Base-by-base conservation (phyloP, 2,329 filamentous ascomycete species). In the Aureobasidium sp. region DNA sequence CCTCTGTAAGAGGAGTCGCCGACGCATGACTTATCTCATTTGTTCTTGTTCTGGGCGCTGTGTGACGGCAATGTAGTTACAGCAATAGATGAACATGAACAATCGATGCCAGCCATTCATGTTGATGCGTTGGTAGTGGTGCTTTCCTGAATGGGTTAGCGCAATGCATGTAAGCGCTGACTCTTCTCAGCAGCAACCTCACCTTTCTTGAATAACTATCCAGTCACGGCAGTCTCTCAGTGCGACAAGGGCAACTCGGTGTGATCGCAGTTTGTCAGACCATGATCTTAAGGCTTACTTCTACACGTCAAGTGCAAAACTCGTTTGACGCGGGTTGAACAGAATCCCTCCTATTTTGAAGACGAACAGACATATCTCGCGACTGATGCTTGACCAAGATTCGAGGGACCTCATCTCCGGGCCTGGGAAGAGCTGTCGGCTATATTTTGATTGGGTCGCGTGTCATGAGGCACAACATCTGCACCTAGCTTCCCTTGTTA, bases 1-100 rank as follows among this genome's bases (percentile, higher is more conserved):
- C 3, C 34, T 6, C 44, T 1, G 34, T 3, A 4, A 7, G 44
- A 59, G 56, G 32, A 50, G 42, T 15, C 32, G 29, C 34, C 23
- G 44, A 34, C 17, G 15, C 44, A 59, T 59, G 44, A 59, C 56
- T 59, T 59, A 59, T 59, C 56, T 50, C 8, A 20, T 9, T 32
- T 44, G 26, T 5, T 39, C 42, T 17, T 39, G 23, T 20, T 37
- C 32, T 48, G 50, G 56, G 1, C 42, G 56, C 56, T 15, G 56
- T 59, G 56, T 59, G 56, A 47, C 9, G 42, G 44, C 55, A 20
- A 58, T 29, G 55, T 20, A 39, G 32, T 39, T 48, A 6, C 20
- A 58, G 55, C 29, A 20, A n/a, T 13, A 15, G 15, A 32, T n/a
- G 32, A 29, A 26, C 36, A 9, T 44, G 39, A 46, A 10, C 15